Evolutionary conservation across 139 green algal genomes (phyloP), one percentile per base, ranked within the genome.

Genomic region (Chlamydomonas schloesseri): DNA sequence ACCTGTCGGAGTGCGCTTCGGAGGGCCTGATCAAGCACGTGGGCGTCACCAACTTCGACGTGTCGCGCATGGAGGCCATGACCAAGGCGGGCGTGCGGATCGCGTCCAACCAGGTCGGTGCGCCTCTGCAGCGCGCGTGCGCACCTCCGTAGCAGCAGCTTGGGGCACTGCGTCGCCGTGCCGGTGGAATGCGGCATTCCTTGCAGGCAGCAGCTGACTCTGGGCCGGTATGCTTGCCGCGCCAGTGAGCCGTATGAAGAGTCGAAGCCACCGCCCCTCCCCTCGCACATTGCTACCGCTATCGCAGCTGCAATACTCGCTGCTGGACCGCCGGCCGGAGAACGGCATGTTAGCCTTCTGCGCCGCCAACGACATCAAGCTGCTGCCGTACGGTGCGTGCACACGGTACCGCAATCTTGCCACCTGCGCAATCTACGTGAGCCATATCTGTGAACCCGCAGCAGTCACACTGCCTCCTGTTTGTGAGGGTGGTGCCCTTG

Each of bases 41-140:
- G 47, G 96, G 94, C 11, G 88, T 96, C 29, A 98, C 96, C 64
- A 98, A 98, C 92, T 98, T 98, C 90, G 96, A 98, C 84, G 89
- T 94, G 57, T 74, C 84, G 31, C 81, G 93, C 10, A 75, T 98
- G 70, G 37, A 93, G 62, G 90, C 94, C 74, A 96, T 98, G 81
- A 37, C 95, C 29, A 85, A 95, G 24, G 93, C 87, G 10, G 95
- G 96, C 1, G 96, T 94, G 53, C 80, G 82, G 60, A 88, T 98
- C 24, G 92, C 82, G 14, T 90, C 79, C 82, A 96, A 97, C 89
- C 94, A 97, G 92, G 93, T 93, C 55, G 17, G 69, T 21, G 29
- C 28, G 29, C 53, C 9, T 1, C 11, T 20, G 31, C 24, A 20
- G 18, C 13, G 50, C 58, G 73, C n/a, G 14, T n/a, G 18, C 20